Base-by-base conservation (phyloP, 495 filamentous ascomycete species). In the Aspergillus hancockii region DNA sequence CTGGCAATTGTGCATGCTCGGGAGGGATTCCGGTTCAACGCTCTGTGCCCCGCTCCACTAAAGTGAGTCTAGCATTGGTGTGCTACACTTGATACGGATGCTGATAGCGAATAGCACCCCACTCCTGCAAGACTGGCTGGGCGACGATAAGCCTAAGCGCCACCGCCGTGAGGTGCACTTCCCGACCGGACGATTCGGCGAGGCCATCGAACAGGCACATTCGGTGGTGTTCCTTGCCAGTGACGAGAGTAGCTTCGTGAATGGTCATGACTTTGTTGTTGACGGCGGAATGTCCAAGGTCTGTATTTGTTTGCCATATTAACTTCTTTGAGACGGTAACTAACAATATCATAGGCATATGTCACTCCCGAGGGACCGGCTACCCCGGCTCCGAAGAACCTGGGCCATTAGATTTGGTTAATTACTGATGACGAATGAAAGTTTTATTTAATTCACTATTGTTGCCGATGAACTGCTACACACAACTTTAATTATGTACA, bases 251-350 rank as follows among this genome's bases (percentile, higher is more conserved):
- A 90, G 90, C 74, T 98, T 97, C 61, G 88, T 97, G 49, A 97
- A 94, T 59, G 94, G 90, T 3, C 83, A 85, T 52, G 94, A 97
- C 63, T 95, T 98, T 76, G 86, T 93, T 8, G 93, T 97, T n/a
- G 94, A 97, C 66, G 93, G 93, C 41, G 94, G 94, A 25, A 90
- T 98, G 90, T 93, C 85, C 61, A 96, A 89, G 81, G 92, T 28
- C 3, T 28, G 25, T 7, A 3, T 28, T 3, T 28, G 25, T 28
- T n/a, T 28, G 25, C 3, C 25, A 28, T 28, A 28, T 7, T 7
- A 28, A 28, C 7, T 7, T 3, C 25, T 7, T 28, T 3, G 25
- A 7, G 7, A 28, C 25, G 25, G 25, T 28, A 3, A 7, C 25
- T 28, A 28, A 28, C 25, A 28, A 7, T 7, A 3, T 28, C 3